Evolutionary conservation across 768 basidiomycete species (phyloP).

Genomic region (Trametopsis cervina): DNA sequence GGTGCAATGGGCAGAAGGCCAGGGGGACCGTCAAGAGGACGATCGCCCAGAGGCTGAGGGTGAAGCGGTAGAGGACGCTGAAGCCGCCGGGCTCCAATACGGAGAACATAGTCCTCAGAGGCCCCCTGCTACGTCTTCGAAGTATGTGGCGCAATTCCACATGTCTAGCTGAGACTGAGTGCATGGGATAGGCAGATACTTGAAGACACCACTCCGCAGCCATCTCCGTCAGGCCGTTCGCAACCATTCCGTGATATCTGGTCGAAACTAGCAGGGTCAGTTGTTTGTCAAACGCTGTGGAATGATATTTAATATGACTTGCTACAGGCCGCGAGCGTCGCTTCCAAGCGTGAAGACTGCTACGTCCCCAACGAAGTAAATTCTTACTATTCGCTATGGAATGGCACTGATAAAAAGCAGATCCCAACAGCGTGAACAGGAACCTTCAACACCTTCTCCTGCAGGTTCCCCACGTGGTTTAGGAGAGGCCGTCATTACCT

Average conservation of each 20-base stretch:
- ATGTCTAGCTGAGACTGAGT: background rate
- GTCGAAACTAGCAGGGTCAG: background rate
- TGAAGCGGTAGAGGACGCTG: conserved; percentile 27
- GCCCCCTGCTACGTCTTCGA: background rate
- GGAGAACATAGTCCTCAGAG: conserved; percentile 3
- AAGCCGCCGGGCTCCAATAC: conserved; percentile 13
- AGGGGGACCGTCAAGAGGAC: conserved; percentile 22
- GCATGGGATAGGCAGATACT: no score
- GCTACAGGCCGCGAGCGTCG: background rate
- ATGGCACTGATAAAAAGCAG: background rate
- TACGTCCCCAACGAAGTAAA: background rate
- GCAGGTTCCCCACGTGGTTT: background rate
- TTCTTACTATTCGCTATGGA: background rate
- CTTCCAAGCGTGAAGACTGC: background rate
- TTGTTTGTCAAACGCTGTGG: background rate
- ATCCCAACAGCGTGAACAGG: background rate
- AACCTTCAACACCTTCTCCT: background rate
- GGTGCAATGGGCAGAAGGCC: conserved; percentile 16
- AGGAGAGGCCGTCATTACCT: no score
- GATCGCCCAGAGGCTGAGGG: conserved; percentile 27
- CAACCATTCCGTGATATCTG: background rate
- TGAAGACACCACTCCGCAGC: background rate
- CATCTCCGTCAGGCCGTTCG: background rate
- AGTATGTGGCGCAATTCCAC: background rate
- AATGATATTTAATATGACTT: background rate